Conservation (phyloP, 139 green algal genomes). For the Desmodesmus armatus region DNA sequence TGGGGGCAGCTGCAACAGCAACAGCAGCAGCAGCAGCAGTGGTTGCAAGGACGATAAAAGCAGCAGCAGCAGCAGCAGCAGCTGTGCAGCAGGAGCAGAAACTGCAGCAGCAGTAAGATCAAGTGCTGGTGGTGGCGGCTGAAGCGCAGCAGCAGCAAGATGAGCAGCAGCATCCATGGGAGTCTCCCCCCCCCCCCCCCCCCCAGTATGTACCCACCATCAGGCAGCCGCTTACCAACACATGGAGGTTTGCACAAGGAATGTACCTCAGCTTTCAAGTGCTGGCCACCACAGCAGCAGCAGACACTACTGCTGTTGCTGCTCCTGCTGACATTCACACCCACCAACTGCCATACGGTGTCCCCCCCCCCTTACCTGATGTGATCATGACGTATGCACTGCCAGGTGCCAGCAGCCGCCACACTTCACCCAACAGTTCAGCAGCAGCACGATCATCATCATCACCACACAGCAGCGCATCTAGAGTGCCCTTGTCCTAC, state of each 20-base stretch:
- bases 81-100: neutral
- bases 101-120: neutral
- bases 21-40: conserved; percentile 5
- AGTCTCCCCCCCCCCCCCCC: too few species aligned
- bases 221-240: too few species aligned
- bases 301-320: too few species aligned
- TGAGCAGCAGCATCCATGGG: too few species aligned
- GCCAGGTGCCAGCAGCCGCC: conserved; percentile 52
- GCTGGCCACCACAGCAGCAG: too few species aligned
- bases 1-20: conserved; percentile 13
- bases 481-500: conserved; percentile 38
- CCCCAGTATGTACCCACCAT: too few species aligned
- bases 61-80: neutral
- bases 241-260: too few species aligned
- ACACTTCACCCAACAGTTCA: conserved; percentile 50
- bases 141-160: too few species aligned
- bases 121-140: too few species aligned
- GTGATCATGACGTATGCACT: conserved; percentile 55
- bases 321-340: too few species aligned
- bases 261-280: too few species aligned
- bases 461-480: conserved; percentile 51
- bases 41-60: neutral
- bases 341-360: too few species aligned
- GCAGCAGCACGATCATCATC: conserved; percentile 15
- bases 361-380: conserved; percentile 12